Evolutionary conservation across 2,329 filamentous ascomycete genomes (phyloP).

Genomic region (Endothia cerciana): DNA sequence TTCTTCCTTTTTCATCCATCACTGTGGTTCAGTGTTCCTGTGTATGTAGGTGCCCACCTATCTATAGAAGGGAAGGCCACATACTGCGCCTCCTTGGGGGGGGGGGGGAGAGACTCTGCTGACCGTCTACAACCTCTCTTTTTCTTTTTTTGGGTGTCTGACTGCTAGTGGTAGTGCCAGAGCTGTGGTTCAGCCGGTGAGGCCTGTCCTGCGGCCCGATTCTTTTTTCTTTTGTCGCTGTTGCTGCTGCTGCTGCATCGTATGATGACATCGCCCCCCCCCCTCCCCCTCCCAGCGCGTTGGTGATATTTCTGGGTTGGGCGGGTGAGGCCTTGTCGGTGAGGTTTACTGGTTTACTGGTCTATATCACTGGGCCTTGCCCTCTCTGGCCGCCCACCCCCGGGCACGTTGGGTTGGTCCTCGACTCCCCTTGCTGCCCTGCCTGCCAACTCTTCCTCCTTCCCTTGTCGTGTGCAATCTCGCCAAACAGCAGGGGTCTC

Average conservation of each 20-base stretch:
- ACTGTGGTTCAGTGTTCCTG: neutral
- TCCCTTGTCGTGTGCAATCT: constrained; percentile 32
- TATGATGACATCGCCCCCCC: too few relatives aligned
- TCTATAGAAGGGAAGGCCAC: neutral
- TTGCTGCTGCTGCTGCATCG: neutral
- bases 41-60: neutral
- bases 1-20: too few relatives aligned
- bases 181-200: neutral
- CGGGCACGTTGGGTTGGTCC: too few relatives aligned
- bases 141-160: neutral
- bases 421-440: neutral
- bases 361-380: constrained; percentile 13
- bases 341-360: constrained; percentile 1
- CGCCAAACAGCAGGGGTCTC: constrained; percentile 30
- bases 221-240: neutral
- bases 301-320: constrained; percentile 1
- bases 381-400: neutral
- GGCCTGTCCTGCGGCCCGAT: neutral
- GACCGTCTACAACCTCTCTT: neutral
- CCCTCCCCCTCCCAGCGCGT: neutral
- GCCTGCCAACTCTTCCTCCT: constrained; percentile 17
- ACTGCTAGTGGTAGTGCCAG: too few relatives aligned
- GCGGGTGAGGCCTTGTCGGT: neutral
- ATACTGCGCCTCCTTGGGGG: too few relatives aligned
- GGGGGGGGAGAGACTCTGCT: neutral